phyloP scores from a whole-genome alignment of 2,329 filamentous ascomycete species.

The Botrytis byssoidea region DNA sequence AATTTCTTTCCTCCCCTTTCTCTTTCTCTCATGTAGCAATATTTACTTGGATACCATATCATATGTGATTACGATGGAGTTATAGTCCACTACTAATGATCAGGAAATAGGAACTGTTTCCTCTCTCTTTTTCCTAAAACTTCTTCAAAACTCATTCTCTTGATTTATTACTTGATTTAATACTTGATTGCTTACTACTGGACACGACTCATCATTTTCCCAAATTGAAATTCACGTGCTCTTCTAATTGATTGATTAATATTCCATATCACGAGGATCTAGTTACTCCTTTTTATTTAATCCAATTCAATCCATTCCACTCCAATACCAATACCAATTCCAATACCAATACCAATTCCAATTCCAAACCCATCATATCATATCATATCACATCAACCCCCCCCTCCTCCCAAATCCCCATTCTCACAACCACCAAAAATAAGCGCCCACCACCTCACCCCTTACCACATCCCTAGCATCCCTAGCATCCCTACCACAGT shows the following conservation, averaged over 20 bases:
- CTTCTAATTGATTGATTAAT: background rate
- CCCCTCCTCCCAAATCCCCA: no score
- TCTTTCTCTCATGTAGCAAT: background rate
- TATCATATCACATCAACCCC: no score
- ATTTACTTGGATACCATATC: no score
- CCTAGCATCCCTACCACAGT: background rate
- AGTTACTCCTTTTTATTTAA: no score
- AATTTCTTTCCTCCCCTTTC: background rate
- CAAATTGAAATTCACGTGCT: background rate
- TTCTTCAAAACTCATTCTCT: background rate
- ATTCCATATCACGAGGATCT: background rate
- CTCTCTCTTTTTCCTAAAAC: no score
- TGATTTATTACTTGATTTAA: background rate
- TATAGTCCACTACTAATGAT: background rate
- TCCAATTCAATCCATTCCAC: background rate
- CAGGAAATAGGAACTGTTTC: background rate
- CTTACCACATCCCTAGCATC: background rate
- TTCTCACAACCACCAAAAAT: background rate
- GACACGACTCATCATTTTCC: background rate
- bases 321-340: background rate
- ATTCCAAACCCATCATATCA: no score
- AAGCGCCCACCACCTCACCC: background rate
- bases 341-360: no score
- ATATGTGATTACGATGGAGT: background rate
- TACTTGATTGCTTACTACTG: background rate